A percentile compares a stretch with the other conserved stretches of the same genome.
These are phyloP conservation scores for Stylonectria norvegica DNA, from an alignment of 2,329 filamentous ascomycete species.

Conservation along the genomic window DNA sequence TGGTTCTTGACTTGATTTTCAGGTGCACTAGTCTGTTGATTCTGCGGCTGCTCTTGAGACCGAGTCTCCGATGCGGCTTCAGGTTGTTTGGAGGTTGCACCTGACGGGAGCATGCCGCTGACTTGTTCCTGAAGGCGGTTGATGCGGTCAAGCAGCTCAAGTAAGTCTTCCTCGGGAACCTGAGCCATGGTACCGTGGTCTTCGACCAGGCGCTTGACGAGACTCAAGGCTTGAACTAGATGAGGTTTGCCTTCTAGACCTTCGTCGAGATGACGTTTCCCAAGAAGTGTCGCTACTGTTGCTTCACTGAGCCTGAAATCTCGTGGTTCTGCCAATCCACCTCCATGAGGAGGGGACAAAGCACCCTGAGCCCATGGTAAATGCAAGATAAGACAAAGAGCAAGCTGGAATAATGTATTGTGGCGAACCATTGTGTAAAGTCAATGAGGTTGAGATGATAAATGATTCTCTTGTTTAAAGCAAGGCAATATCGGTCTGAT, in stretches of 20 bases:
- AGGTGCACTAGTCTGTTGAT: too few species aligned
- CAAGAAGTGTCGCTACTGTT: constrained; percentile 1
- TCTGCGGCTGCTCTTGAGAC: constrained; percentile 5
- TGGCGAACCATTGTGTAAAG: constrained; percentile 20
- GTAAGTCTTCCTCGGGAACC: constrained; percentile 22
- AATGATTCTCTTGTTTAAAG: constrained; percentile 3
- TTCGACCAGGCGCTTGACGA: constrained; percentile 26
- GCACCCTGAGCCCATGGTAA: constrained; percentile 9
- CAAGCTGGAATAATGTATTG: constrained; percentile 13
- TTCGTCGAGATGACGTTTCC: constrained; percentile 12
- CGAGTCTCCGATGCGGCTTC: constrained; percentile 1
- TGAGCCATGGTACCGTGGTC: constrained; percentile 22
- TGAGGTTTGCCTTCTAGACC: constrained; percentile 7
- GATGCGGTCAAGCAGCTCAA: constrained; percentile 29
- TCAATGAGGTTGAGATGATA: constrained; percentile 1
- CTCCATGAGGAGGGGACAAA: constrained; percentile 8
- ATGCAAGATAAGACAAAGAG: constrained; percentile 10
- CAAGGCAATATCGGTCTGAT: not conserved
- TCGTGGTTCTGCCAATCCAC: not conserved
- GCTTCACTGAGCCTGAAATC: not conserved
- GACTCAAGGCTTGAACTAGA: constrained; percentile 13
- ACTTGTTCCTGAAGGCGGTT: constrained; percentile 28
- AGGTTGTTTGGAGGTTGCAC: not conserved
- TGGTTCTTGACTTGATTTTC: constrained; percentile 9
- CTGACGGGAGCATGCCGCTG: constrained; percentile 19